Evolutionary conservation across 1,284 basidiomycete species (phyloP).

Genomic region (Macrocystidia cucumis): DNA sequence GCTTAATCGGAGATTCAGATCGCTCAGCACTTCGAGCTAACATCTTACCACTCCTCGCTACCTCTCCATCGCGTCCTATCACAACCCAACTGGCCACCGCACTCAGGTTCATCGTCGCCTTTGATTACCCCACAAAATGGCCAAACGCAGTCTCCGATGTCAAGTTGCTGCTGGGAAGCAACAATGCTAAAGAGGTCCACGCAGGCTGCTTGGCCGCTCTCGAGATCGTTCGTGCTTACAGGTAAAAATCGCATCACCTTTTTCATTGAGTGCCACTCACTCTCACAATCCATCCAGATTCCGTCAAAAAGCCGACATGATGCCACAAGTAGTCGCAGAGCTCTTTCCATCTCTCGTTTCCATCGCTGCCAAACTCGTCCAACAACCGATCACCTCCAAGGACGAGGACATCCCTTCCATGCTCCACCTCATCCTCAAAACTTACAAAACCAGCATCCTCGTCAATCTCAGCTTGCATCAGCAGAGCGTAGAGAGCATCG

Average conservation of each 20-base stretch:
- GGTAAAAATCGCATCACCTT: conserved; percentile 17
- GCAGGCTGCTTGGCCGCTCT: conserved; percentile 72
- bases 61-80: conserved; percentile 58
- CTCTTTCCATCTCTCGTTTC: conserved; percentile 69
- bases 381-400: conserved; percentile 43
- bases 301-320: conserved; percentile 51
- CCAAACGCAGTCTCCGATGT: conserved; percentile 54
- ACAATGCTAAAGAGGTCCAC: conserved; percentile 61
- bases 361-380: conserved; percentile 60
- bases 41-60: conserved; percentile 63
- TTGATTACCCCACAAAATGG: conserved; percentile 77
- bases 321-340: conserved; percentile 50
- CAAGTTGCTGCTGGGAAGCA: conserved; percentile 54
- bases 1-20: conserved; percentile 57
- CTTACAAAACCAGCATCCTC: conserved; percentile 75
- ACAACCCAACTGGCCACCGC: conserved; percentile 67
- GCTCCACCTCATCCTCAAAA: conserved; percentile 76
- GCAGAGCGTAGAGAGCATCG: conserved; percentile 63
- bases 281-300: conserved; percentile 35
- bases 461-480: conserved; percentile 67
- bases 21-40: conserved; percentile 58
- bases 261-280: background rate
- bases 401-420: conserved; percentile 68
- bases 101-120: conserved; percentile 61
- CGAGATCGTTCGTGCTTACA: conserved; percentile 69